These are phyloP conservation scores for Tetracladium maxilliforme DNA, from an alignment of 2,329 filamentous ascomycete species.

Conservation along the genomic window DNA sequence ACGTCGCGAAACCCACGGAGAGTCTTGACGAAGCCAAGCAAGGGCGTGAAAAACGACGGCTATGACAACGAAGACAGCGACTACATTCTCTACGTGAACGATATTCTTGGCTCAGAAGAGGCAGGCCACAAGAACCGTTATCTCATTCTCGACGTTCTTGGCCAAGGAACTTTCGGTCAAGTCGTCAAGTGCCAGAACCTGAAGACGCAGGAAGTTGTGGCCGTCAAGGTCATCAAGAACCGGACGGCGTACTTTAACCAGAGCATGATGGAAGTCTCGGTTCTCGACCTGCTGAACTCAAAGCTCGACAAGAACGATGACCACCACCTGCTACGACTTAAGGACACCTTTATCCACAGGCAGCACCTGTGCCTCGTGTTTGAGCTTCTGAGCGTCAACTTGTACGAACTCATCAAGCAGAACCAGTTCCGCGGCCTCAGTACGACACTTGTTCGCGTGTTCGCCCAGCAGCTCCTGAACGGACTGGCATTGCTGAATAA, in stretches of 20 bases:
- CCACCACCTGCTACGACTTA: constrained; percentile 83
- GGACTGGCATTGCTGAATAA: constrained; percentile 88
- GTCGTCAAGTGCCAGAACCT: constrained; percentile 98
- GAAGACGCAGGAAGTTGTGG: constrained; percentile 95
- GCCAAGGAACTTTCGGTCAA: constrained; percentile 95
- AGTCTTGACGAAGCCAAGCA: constrained; percentile 95
- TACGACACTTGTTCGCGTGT: constrained; percentile 91
- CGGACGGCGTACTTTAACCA: constrained; percentile 98
- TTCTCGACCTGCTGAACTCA: constrained; percentile 89
- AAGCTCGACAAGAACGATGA: constrained; percentile 99
- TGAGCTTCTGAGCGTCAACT: constrained; percentile 88
- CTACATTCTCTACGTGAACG: constrained; percentile 98
- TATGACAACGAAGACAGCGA: constrained; percentile 99
- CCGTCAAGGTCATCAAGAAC: constrained; percentile 98
- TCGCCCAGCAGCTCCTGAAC: constrained; percentile 91
- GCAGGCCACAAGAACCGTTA: constrained; percentile 99
- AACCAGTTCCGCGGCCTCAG: constrained; percentile 97
- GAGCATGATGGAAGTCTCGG: constrained; percentile 99
- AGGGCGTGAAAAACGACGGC: constrained; percentile 95
- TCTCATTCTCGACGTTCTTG: constrained; percentile 89
- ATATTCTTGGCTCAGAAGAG: constrained; percentile 94
- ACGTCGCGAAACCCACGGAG: constrained; percentile 90
- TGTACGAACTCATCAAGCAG: constrained; percentile 98
- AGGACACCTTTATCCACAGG: constrained; percentile 95
- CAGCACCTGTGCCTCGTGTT: constrained; percentile 96